Conservation (phyloP, 164 flowering plant genomes). For the Kalanchoe fedtschenkoi region DNA sequence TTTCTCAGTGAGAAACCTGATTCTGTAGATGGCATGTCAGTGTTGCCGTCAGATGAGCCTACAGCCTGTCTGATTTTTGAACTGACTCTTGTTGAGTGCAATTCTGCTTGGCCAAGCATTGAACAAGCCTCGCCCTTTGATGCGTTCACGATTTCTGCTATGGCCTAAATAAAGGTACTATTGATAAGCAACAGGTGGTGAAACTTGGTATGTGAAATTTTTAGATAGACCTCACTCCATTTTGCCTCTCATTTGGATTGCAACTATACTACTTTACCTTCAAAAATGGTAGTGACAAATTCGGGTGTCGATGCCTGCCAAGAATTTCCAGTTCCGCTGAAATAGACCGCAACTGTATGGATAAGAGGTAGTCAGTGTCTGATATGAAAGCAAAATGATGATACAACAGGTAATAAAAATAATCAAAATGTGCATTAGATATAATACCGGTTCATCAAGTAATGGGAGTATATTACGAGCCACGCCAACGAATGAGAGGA, state of each 20-base stretch:
- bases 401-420: neutral
- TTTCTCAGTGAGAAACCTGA: constrained; percentile 20
- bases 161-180: constrained; percentile 43
- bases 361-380: neutral
- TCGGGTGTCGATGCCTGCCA: constrained; percentile 84
- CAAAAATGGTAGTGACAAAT: constrained; percentile 64
- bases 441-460: constrained; percentile 84
- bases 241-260: neutral
- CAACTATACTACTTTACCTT: constrained; percentile 38
- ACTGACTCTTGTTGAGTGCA: constrained; percentile 24
- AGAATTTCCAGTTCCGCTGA: constrained; percentile 84
- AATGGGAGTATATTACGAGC: constrained; percentile 78
- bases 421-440: constrained; percentile 5
- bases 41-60: constrained; percentile 13
- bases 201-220: neutral
- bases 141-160: constrained; percentile 72
- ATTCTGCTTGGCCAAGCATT: constrained; percentile 40
- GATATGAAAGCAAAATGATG: neutral
- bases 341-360: constrained; percentile 66
- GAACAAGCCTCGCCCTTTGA: constrained; percentile 53
- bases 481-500: constrained; percentile 88
- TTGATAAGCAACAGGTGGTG: neutral
- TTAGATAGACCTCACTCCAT: neutral
- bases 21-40: constrained; percentile 8
- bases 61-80: constrained; percentile 14